These are phyloP conservation scores for Kodamaea laetipori DNA, from an alignment of 805 yeast species.

Conservation along the genomic window DNA sequence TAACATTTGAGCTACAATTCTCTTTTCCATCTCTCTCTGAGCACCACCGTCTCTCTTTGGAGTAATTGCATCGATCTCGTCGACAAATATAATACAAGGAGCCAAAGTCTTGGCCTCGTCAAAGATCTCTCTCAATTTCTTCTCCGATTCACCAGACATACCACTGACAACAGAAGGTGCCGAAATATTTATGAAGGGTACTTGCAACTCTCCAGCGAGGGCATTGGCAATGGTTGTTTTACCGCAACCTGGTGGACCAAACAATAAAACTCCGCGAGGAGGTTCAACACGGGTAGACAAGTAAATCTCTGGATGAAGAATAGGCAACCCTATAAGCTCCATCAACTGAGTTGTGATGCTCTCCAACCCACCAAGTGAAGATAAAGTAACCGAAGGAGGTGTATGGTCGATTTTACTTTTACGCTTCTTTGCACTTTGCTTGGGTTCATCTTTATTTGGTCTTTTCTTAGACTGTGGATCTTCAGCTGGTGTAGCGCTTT, in stretches of 20 bases:
- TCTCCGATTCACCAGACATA: slow-evolving; percentile 98
- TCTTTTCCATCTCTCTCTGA: slow-evolving; percentile 95
- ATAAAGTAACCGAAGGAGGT: slow-evolving; percentile 67
- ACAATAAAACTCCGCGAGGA: slow-evolving; percentile 89
- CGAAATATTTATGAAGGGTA: slow-evolving; percentile 85
- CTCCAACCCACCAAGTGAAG: slow-evolving; percentile 88
- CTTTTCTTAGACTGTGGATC: slow-evolving; percentile 46
- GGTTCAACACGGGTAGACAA: slow-evolving; percentile 88
- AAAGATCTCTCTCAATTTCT: slow-evolving; percentile 87
- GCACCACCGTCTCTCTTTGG: slow-evolving; percentile 96
- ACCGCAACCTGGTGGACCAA: slow-evolving; percentile 99
- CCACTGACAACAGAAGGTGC: slow-evolving; percentile 98
- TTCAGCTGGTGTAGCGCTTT: not conserved
- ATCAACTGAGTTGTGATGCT: slow-evolving; percentile 79
- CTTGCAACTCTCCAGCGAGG: slow-evolving; percentile 89
- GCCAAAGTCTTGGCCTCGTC: slow-evolving; percentile 90
- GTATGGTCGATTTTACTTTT: slow-evolving; percentile 57
- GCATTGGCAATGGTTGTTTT: slow-evolving; percentile 96
- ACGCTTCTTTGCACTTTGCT: slow-evolving; percentile 28
- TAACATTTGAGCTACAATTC: slow-evolving; percentile 92
- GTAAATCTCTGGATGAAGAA: slow-evolving; percentile 91
- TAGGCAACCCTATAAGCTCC: slow-evolving; percentile 91
- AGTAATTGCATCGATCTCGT: slow-evolving; percentile 97
- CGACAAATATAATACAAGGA: slow-evolving; percentile 90
- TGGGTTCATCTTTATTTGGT: slow-evolving; percentile 45